phyloP scores from a whole-genome alignment of 805 yeast genomes.

The Spathaspora arborariae region DNA sequence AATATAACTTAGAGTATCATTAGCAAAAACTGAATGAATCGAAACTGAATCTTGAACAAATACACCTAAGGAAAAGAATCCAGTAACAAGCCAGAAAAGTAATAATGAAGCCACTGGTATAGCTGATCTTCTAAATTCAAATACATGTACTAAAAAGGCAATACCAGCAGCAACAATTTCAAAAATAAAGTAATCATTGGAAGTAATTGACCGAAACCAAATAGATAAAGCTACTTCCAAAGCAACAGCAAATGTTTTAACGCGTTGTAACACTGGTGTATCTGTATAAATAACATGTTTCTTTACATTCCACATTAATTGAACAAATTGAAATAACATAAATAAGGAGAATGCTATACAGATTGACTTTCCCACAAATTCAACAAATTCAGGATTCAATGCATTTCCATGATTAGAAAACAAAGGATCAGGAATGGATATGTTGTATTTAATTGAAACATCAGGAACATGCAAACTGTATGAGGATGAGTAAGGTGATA shows the following conservation, averaged over 20 bases:
- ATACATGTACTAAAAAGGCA: constrained; percentile 39
- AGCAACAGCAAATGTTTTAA: constrained; percentile 15
- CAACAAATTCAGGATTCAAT: constrained; percentile 28
- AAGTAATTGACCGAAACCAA: neutral
- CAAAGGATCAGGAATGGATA: constrained; percentile 16
- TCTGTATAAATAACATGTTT: constrained; percentile 12
- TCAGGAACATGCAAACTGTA: constrained; percentile 4
- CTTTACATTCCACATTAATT: constrained; percentile 10
- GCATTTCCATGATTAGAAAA: constrained; percentile 19
- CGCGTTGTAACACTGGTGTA: constrained; percentile 10
- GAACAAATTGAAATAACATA: constrained; percentile 11
- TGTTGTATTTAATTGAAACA: neutral
- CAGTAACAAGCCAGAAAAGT: constrained; percentile 32
- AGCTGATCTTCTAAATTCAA: constrained; percentile 40
- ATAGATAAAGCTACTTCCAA: constrained; percentile 11
- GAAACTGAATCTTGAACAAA: constrained; percentile 19
- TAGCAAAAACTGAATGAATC: constrained; percentile 14
- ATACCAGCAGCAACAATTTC: constrained; percentile 9
- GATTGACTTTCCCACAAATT: constrained; percentile 8
- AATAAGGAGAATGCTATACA: constrained; percentile 9
- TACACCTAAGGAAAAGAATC: constrained; percentile 10
- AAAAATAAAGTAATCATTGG: constrained; percentile 4
- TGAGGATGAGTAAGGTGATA: constrained; percentile 3
- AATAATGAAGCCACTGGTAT: constrained; percentile 36
- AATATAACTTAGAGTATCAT: constrained; percentile 6